Percentiles rank a stretch among this genome's conserved stretches.
These are phyloP conservation scores for Themeda triandra DNA, from an alignment of 176 grass and related monocot species.

Conservation along the genomic window DNA sequence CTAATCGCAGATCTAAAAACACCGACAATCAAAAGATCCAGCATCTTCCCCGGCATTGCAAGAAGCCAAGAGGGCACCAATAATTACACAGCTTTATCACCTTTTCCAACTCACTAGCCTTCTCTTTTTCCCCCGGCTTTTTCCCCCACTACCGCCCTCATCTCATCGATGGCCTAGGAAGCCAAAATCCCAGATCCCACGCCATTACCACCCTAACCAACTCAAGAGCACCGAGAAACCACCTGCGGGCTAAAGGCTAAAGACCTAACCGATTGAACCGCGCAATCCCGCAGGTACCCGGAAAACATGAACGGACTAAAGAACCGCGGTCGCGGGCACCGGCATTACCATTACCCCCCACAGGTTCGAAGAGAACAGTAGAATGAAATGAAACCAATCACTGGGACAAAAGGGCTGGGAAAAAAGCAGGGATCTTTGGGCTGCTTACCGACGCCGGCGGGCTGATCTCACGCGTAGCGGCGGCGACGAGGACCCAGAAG, in stretches of 20 bases:
- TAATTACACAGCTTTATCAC: constrained; percentile 11
- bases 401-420: neutral
- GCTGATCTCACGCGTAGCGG: neutral
- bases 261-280: neutral
- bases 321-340: neutral
- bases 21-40: neutral
- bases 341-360: constrained; percentile 6
- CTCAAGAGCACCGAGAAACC: neutral
- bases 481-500: neutral
- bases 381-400: neutral
- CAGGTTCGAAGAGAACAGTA: neutral
- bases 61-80: constrained; percentile 22
- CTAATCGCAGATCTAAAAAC: constrained; percentile 18
- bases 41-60: constrained; percentile 1
- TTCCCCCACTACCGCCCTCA: neutral
- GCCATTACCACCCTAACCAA: neutral
- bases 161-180: neutral
- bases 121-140: neutral
- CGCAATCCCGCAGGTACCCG: neutral
- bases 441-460: neutral
- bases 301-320: neutral
- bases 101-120: neutral
- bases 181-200: constrained; percentile 23
- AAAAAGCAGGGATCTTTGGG: neutral
- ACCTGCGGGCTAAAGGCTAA: neutral